phyloP scores from a whole-genome alignment of 352 stramenopile species.

The Pythium sukuiense region DNA sequence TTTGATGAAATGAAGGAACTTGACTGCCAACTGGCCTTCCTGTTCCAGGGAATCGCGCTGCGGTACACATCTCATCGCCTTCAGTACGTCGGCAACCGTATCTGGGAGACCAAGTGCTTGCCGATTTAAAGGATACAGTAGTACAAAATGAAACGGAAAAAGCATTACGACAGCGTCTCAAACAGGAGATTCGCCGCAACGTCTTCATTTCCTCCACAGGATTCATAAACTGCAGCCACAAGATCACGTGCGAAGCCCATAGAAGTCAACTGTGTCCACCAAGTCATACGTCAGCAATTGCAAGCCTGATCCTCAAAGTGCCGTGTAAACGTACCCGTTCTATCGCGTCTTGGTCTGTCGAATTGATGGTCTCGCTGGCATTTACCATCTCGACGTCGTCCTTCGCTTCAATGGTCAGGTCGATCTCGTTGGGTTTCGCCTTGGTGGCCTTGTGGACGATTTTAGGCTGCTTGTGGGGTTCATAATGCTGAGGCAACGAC shows the following conservation, averaged over 20 bases:
- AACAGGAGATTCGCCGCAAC: constrained; percentile 53
- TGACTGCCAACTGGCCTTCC: constrained; percentile 66
- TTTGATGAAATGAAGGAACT: constrained; percentile 66
- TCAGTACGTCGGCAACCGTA: constrained; percentile 82
- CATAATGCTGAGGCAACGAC: constrained; percentile 13
- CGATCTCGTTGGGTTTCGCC: constrained; percentile 9
- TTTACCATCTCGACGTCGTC: neutral
- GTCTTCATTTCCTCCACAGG: constrained; percentile 55
- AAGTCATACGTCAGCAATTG: constrained; percentile 3
- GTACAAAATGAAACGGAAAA: neutral
- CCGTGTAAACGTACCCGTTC: constrained; percentile 35
- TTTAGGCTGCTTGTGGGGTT: neutral
- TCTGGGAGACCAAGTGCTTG: constrained; percentile 85
- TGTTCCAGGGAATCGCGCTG: constrained; percentile 74
- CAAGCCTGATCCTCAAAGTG: neutral
- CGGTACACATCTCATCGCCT: constrained; percentile 74
- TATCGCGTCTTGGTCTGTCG: constrained; percentile 21
- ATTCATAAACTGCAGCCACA: constrained; percentile 57
- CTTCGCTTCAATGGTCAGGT: constrained; percentile 9
- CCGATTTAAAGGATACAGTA: constrained; percentile 48
- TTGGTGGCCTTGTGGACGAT: too few relatives aligned
- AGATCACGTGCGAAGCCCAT: constrained; percentile 65
- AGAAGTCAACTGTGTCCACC: constrained; percentile 38
- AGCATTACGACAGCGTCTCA: constrained; percentile 37
- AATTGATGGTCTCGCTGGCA: neutral